Evolutionary conservation across 192 early-diverging fungal species (phyloP).

Genomic region (Phycomyces nitens): DNA sequence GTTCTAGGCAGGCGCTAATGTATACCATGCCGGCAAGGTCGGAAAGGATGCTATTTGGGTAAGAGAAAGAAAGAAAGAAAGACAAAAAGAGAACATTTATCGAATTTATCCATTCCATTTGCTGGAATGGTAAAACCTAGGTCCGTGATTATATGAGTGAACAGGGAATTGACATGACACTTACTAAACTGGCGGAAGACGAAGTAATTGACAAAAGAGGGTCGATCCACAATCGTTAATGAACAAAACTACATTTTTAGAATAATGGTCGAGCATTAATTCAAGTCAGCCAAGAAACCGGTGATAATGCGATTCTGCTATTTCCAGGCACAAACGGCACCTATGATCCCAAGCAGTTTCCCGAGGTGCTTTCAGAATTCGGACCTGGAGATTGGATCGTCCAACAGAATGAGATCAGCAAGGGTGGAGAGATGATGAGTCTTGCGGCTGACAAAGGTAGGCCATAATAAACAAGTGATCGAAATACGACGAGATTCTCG

Average conservation of each 20-base stretch:
- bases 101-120: neutral
- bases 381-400: slow-evolving; percentile 70
- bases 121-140: neutral
- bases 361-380: slow-evolving; percentile 50
- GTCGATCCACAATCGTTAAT: too few species aligned
- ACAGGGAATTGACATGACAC: slow-evolving; percentile 63
- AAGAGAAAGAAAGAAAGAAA: slow-evolving; percentile 1
- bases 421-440: slow-evolving; percentile 59
- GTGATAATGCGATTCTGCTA: slow-evolving; percentile 88
- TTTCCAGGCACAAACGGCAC: slow-evolving; percentile 74
- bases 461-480: neutral
- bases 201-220: slow-evolving; percentile 28
- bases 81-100: neutral
- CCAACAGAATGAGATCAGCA: slow-evolving; percentile 85
- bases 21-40: slow-evolving; percentile 75
- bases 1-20: slow-evolving; percentile 55
- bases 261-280: slow-evolving; percentile 83
- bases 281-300: slow-evolving; percentile 63
- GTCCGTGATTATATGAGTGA: slow-evolving; percentile 59
- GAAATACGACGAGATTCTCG: neutral
- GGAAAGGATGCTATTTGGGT: slow-evolving; percentile 80
- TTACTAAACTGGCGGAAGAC: slow-evolving; percentile 50
- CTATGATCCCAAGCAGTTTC: slow-evolving; percentile 47
- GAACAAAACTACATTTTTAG: slow-evolving; percentile 19
- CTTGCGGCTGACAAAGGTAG: slow-evolving; percentile 51